Base-by-base conservation (phyloP, 192 early-diverging fungal genomes). In the Coemansia sp. region DNA sequence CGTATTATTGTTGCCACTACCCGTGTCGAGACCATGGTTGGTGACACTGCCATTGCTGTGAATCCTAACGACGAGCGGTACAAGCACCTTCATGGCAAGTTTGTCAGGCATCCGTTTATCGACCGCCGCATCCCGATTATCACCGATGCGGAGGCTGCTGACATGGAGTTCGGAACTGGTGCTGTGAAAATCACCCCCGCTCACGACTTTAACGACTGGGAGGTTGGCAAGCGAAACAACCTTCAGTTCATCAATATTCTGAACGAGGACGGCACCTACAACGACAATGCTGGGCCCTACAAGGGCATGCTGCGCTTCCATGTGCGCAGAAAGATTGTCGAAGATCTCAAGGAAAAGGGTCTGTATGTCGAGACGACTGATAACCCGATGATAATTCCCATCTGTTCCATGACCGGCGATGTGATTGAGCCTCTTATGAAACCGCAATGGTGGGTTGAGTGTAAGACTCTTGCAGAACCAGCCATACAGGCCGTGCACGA, bases 141-240 rank as follows among this genome's bases (percentile, higher is more conserved):
- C 65, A 78, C 89, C 61, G 92, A 95, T 69, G 92, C 94, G 63
- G 87, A 90, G 66, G 86, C 88, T 62, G 94, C 94, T 45, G 95
- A 98, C 67, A 91, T 91, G 86, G 87, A 86, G 6, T 97, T 97
- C 73, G 96, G 98, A 78, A 98, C 98, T 39, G 98, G 98, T 76
- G 95, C 95, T 66, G 98, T 99, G 66, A 99, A 99, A 84, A 96
- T 99, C 65, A 99, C 98, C 0, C 98, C 98, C 3, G 95, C 98
- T 21, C 98, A 99, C 77, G 98, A 99, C 81, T 86, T 87, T 66
- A 96, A 97, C 85, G 98, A 99, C 88, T 98, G 93, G 66, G 89
- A 89, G 67, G 91, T 96, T 58, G 98, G 96, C 67, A 97, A 97
- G 84, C 90, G 98, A 36, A 91, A 98, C 73, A 90, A 90, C 61